Base-by-base conservation (phyloP, 2,329 filamentous ascomycete species). In the Malbranchea zuffiana region DNA sequence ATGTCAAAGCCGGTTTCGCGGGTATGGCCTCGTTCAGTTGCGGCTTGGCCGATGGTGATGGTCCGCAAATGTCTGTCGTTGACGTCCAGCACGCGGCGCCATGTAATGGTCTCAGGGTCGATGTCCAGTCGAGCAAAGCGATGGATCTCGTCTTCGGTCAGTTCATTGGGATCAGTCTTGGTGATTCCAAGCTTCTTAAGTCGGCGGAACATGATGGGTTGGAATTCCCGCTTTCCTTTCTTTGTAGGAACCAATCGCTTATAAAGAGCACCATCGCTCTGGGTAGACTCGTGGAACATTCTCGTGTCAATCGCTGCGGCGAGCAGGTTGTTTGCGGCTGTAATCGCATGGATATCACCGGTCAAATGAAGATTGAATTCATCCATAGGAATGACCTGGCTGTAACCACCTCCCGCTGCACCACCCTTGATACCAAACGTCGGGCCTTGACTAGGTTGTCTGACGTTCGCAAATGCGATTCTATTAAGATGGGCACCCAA, bases 351-450 rank as follows among this genome's bases (percentile, higher is more conserved):
- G 40, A 98, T 96, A 58, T 98, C 90, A 52, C 90, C 90, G 38
- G 90, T 98, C 53, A 98, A 67, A 61, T 98, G 90, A 55, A 98
- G 69, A 65, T 98, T 98, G 70, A 98, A 98, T 62, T 98, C 90
- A 52, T 98, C 90, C 90, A 98, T 98, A 41, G 90, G 90, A 52
- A 98, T 96, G 55, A 98, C 90, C 61, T 98, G 90, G 60, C 85
- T 94, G 74, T 96, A 98, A 25, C 90, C 90, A 60, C 90, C 90
- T 53, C 90, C 90, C 39, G 90, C 90, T 42, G 90, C 90, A 53
- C 90, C 90, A 45, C 90, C 90, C 71, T 98, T 98, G 72, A 98
- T 96, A 53, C 90, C 90, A 59, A 98, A 98, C 0, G 90, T 98
- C 39, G 90, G 90, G 3, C 90, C 90, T 66, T 96, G 90, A 52